These are phyloP conservation scores for Adansonia madagascariensis DNA, from an alignment of 441 rosid species.

Conservation along the genomic window DNA sequence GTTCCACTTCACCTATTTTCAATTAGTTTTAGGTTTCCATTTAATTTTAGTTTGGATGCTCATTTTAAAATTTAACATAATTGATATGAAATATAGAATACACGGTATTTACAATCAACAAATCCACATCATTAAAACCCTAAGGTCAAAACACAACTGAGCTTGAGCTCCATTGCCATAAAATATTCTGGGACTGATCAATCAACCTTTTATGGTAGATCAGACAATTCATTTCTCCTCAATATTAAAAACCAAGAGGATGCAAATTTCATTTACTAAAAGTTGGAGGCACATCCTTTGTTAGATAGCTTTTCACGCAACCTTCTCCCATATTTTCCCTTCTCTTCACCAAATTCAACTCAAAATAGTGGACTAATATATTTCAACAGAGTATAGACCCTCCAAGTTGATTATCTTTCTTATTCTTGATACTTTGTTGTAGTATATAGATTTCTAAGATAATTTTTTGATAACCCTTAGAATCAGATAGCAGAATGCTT, in stretches of 20 bases:
- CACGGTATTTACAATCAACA: neutral
- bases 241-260: neutral
- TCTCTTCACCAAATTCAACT: neutral
- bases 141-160: neutral
- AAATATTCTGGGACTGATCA: neutral
- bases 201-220: neutral
- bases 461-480: too few species aligned
- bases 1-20: neutral
- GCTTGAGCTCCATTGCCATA: neutral
- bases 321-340: neutral
- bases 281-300: neutral
- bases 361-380: too few species aligned
- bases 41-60: too few species aligned
- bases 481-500: too few species aligned
- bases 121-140: neutral
- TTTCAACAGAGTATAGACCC: too few species aligned
- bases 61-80: too few species aligned
- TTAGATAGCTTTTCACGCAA: neutral
- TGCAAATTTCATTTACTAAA: neutral
- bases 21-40: too few species aligned
- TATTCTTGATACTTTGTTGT: too few species aligned
- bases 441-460: too few species aligned
- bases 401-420: too few species aligned
- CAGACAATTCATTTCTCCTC: neutral
- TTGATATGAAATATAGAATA: neutral